Evolutionary conservation across 2,329 filamentous ascomycete genomes (phyloP), one percentile per base, ranked within the genome.

Genomic region (Fusarium sambucinum): DNA sequence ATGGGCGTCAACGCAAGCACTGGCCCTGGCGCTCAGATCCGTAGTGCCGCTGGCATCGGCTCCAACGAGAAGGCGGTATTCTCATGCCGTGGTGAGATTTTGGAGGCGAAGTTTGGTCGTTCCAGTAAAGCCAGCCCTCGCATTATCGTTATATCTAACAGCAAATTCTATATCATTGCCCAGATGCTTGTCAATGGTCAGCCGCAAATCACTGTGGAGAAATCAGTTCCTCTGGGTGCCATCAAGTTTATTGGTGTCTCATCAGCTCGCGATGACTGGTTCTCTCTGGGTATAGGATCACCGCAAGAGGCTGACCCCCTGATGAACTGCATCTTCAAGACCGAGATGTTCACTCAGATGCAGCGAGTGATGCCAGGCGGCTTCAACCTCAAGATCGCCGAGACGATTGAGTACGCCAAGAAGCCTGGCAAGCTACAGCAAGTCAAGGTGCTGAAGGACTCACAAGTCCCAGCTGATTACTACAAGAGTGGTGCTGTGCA

Each of bases 401-500:
- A 96, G 29, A 86, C 85, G 61, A 94, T 99, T 72, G 93, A 97
- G 77, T 99, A 97, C 80, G 94, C 95, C 76, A 99, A 98, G 86
- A 99, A 99, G 81, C 96, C 96, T 2, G 93, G 93, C 56, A 99
- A 99, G 82, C 87, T 93, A 78, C 92, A 95, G 55, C 81, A 89
- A 8, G 92, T 99, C 76, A 98, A 98, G 82, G 92, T 92, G 11
- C 76, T 97, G 63, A 97, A 97, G 80, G 96, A 99, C 77, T 90
- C 94, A 1, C 87, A 89, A 53, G 86, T 91, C 53, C 82, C 85
- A 5, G 90, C 90, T 47, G 96, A 99, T 79, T 87, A 89, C 67
- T 99, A 99, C 85, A 99, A 99, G 87, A 97, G 94, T 77, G 90
- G 92, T 62, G 90, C 90, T 17, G 89, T 99, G 55, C 96, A 97